These are phyloP conservation scores for Phytophthora fragariaefolia DNA, from an alignment of 352 stramenopile genomes.

Conservation along the genomic window DNA sequence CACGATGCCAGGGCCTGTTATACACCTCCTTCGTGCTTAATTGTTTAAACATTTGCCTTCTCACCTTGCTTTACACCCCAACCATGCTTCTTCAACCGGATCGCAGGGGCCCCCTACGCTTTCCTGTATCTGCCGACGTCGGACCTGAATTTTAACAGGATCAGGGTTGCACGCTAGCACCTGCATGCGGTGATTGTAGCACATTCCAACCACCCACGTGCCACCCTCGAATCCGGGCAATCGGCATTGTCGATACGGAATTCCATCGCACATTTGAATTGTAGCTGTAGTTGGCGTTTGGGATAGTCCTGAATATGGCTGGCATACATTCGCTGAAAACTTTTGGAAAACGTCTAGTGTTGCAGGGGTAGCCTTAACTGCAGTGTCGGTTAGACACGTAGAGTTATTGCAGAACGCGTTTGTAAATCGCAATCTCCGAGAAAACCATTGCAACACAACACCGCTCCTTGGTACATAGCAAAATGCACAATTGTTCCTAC, in stretches of 20 bases:
- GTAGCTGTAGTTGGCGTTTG: conserved; percentile 32
- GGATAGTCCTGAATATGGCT: conserved; percentile 23
- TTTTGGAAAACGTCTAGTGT: conserved; percentile 26
- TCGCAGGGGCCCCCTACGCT: conserved; percentile 28
- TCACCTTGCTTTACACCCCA: conserved; percentile 28
- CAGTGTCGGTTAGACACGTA: conserved; percentile 21
- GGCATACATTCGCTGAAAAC: conserved; percentile 27
- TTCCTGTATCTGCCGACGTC: conserved; percentile 34
- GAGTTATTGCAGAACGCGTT: conserved; percentile 27
- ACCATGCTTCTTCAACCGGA: conserved; percentile 38
- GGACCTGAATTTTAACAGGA: conserved; percentile 36
- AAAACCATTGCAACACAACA: conserved; percentile 51
- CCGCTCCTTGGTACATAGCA: conserved; percentile 28
- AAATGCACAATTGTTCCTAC: conserved; percentile 30
- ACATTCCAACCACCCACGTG: conserved; percentile 37
- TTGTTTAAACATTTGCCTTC: not conserved
- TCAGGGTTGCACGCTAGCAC: conserved; percentile 42
- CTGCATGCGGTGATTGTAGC: conserved; percentile 46
- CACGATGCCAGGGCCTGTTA: too few species aligned
- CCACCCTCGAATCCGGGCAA: conserved; percentile 10
- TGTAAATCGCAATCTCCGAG: conserved; percentile 31
- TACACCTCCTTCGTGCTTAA: too few species aligned
- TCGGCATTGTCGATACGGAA: conserved; percentile 41
- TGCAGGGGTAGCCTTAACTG: conserved; percentile 9
- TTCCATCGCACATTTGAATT: conserved; percentile 40